Conservation (phyloP, 2,329 filamentous ascomycete genomes). For the Ascochyta lentis region DNA sequence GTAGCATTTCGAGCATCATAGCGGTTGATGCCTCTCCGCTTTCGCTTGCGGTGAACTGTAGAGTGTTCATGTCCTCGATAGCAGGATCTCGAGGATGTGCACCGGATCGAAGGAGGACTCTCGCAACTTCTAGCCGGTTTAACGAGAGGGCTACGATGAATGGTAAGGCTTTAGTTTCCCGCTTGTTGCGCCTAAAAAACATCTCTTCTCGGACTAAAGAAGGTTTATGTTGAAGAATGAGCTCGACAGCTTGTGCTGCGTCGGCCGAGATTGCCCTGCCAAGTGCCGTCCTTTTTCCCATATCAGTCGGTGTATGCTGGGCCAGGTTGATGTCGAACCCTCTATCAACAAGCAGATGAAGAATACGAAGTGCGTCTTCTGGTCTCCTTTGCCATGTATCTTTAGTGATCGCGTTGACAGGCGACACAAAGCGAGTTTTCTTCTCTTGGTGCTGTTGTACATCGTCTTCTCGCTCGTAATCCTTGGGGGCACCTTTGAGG, state of each 20-base stretch:
- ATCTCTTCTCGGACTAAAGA: conserved; percentile 25
- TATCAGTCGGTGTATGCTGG: conserved; percentile 25
- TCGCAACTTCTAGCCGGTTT: conserved; percentile 20
- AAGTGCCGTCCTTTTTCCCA: conserved; percentile 21
- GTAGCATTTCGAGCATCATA: conserved; percentile 27
- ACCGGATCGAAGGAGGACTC: conserved; percentile 24
- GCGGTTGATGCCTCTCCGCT: conserved; percentile 17
- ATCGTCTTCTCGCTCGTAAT: conserved; percentile 28
- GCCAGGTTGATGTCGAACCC: conserved; percentile 20
- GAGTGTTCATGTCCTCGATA: conserved; percentile 25
- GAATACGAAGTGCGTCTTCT: conserved; percentile 29
- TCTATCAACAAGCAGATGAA: conserved; percentile 21
- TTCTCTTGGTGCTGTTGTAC: conserved; percentile 26
- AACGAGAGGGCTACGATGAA: conserved; percentile 22
- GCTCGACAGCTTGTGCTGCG: conserved; percentile 26
- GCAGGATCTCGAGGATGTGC: conserved; percentile 27
- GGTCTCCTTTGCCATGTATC: conserved; percentile 30
- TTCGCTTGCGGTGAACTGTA: conserved; percentile 24
- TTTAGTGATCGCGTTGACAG: conserved; percentile 25
- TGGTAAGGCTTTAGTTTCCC: conserved; percentile 24
- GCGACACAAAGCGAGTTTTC: conserved; percentile 22
- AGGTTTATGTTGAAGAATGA: conserved; percentile 22
- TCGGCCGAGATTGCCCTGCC: conserved; percentile 25
- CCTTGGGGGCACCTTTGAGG: conserved; percentile 15
- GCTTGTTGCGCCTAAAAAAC: conserved; percentile 24